Base-by-base conservation (phyloP, 768 basidiomycete genomes). In the Polyporus arcularius region DNA sequence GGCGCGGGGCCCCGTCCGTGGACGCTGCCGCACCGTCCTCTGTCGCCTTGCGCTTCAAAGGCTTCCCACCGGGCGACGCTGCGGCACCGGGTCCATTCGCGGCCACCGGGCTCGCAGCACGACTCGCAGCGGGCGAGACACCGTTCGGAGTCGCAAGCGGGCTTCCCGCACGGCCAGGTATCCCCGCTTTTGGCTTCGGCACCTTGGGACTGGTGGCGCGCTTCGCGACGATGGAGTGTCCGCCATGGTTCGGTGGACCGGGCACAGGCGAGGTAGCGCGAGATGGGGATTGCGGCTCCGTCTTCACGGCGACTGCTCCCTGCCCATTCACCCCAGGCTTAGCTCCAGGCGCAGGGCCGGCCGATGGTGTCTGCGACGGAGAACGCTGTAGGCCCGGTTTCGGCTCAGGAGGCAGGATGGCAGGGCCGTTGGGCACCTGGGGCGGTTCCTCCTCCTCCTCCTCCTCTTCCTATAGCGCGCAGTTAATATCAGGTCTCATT, bases 121-220 rank as follows among this genome's bases (percentile, higher is more conserved):
- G 82, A 62, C 85, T 85, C 28, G 67, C 67, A n/a, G 64, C 59
- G 4, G 67, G 68, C 2, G 65, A 57, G 35, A 35, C 54, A 16
- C 78, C 79, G 31, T 68, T 68, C 15, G 71, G 70, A n/a, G 70
- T 73, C 26, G 60, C 71, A 1, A 88, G 75, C 10, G 89, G 88
- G 68, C 86, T 89, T 54, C 77, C 80, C 15, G 81, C 85, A 60
- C 87, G 79, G 68, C 82, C 86, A 61, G 73, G 74, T 47, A 65
- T 64, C 39, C 73, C 70, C 11, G 80, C 63, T 66, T 84, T 88
- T 9, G 76, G 75, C 70, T 89, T 90, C 3, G 84, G 83, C 10
- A 74, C 78, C 67, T 90, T 91, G 4, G 92, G 92, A 62, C 90
- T 92, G 1, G 91, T 93, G 4, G 92, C 92, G 16, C 92, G 85